phyloP scores from a whole-genome alignment of 768 basidiomycete genomes.

The Pleurotus pulmonarius region DNA sequence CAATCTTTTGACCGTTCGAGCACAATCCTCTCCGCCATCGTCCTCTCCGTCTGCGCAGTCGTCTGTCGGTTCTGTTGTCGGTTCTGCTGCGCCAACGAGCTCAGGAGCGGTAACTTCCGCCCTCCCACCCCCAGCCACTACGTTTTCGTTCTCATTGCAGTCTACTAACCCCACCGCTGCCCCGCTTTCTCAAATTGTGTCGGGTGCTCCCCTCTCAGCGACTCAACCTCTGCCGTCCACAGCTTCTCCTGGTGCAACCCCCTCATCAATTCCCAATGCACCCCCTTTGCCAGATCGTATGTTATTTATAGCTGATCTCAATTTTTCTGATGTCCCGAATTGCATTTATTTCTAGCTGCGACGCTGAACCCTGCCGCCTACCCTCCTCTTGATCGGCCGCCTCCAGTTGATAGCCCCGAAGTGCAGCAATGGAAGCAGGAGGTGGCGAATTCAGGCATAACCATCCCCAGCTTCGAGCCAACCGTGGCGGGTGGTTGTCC shows the following conservation, averaged over 20 bases:
- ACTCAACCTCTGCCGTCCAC: slow-evolving; percentile 46
- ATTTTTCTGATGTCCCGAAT: neutral
- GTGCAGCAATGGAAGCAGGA: slow-evolving; percentile 72
- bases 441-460: slow-evolving; percentile 49
- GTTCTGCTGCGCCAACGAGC: too few relatives aligned
- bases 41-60: slow-evolving; percentile 13
- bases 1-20: slow-evolving; percentile 5
- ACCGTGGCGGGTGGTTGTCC: slow-evolving; percentile 54
- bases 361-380: slow-evolving; percentile 51
- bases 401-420: slow-evolving; percentile 56
- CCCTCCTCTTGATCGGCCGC: slow-evolving; percentile 60
- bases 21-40: slow-evolving; percentile 5
- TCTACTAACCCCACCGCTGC: slow-evolving; percentile 60
- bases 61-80: slow-evolving; percentile 6
- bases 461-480: slow-evolving; percentile 50
- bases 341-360: slow-evolving; percentile 27
- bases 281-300: slow-evolving; percentile 58
- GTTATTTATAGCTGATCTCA: slow-evolving; percentile 7
- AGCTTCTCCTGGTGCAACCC: slow-evolving; percentile 43
- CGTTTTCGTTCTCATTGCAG: slow-evolving; percentile 39
- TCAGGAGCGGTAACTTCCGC: slow-evolving; percentile 10
- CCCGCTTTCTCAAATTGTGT: slow-evolving; percentile 47
- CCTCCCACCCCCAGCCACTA: slow-evolving; percentile 24
- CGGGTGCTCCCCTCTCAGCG: slow-evolving; percentile 34
- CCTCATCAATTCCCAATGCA: slow-evolving; percentile 50